These are phyloP conservation scores for Scutellaria galericulata DNA, from an alignment of 257 asterid genomes.

Conservation along the genomic window DNA sequence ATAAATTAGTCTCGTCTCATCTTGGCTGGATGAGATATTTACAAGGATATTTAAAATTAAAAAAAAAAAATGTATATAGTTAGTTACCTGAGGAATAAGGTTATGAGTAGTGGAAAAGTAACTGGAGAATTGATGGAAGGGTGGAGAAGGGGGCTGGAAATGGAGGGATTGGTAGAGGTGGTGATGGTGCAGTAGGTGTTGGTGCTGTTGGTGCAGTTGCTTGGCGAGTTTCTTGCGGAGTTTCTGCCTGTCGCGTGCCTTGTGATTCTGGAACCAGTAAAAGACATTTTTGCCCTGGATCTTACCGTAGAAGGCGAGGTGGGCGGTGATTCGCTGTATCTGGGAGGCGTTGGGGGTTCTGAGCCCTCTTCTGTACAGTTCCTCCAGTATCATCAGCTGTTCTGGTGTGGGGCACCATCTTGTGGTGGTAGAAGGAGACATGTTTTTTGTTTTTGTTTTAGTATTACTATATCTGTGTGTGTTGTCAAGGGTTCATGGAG, in stretches of 20 bases:
- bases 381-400: slow-evolving; percentile 79
- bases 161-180: slow-evolving; percentile 1
- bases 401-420: slow-evolving; percentile 92
- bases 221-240: slow-evolving; percentile 60
- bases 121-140: slow-evolving; percentile 28
- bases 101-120: slow-evolving; percentile 15
- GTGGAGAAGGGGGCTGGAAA: slow-evolving; percentile 1
- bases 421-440: slow-evolving; percentile 51
- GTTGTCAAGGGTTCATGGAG: neutral
- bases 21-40: too few species aligned
- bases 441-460: neutral
- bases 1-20: too few species aligned
- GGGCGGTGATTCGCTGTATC: slow-evolving; percentile 75
- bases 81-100: slow-evolving; percentile 37
- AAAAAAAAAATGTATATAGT: neutral
- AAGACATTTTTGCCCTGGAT: slow-evolving; percentile 86
- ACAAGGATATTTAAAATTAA: neutral
- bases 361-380: slow-evolving; percentile 68
- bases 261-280: slow-evolving; percentile 91
- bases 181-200: neutral
- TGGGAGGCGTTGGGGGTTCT: slow-evolving; percentile 71
- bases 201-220: slow-evolving; percentile 34
- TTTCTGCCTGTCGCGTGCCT: slow-evolving; percentile 85
- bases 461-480: neutral
- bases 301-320: slow-evolving; percentile 64